A percentile compares a stretch with the other conserved stretches of the same genome.
Conservation (phyloP, 163 green algal species). For the Volvox carteri region DNA sequence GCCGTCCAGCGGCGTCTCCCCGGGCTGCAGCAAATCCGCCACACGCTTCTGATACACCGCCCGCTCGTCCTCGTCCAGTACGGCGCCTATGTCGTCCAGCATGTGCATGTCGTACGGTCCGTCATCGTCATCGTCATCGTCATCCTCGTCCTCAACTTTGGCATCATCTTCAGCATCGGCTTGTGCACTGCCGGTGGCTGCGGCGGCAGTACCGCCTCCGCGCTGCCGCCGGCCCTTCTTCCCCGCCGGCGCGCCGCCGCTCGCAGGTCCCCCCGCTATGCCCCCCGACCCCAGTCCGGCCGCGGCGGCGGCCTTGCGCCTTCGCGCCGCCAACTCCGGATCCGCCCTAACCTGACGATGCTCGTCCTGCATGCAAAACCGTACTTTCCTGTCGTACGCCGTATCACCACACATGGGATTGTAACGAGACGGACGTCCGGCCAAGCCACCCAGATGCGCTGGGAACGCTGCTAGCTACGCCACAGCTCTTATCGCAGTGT, state of each 20-base stretch:
- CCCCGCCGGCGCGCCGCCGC: background rate
- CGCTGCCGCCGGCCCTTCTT: background rate
- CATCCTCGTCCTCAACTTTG: background rate
- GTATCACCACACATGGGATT: too few species aligned
- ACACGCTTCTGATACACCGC: slow-evolving; percentile 32
- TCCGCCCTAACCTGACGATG: slow-evolving; percentile 39
- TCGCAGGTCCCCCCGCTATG: background rate
- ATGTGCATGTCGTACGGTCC: slow-evolving; percentile 22
- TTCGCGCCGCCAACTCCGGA: background rate
- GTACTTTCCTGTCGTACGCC: background rate
- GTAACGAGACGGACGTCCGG: too few species aligned
- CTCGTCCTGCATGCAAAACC: slow-evolving; percentile 35
- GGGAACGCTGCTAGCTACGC: too few species aligned
- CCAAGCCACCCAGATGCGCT: too few species aligned
- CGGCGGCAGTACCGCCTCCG: background rate
- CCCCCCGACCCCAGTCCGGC: background rate
- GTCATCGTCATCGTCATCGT: slow-evolving; percentile 13
- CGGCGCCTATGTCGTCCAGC: slow-evolving; percentile 31
- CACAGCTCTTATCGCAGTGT: too few species aligned
- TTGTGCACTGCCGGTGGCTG: background rate
- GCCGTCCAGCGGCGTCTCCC: slow-evolving; percentile 44
- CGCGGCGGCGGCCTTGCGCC: background rate
- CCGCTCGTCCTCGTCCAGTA: slow-evolving; percentile 42
- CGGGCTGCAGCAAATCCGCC: slow-evolving; percentile 34
- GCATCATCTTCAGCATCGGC: background rate